Base-by-base conservation (phyloP, 2,329 filamentous ascomycete species). In the Pseudogymnoascus sp. region DNA sequence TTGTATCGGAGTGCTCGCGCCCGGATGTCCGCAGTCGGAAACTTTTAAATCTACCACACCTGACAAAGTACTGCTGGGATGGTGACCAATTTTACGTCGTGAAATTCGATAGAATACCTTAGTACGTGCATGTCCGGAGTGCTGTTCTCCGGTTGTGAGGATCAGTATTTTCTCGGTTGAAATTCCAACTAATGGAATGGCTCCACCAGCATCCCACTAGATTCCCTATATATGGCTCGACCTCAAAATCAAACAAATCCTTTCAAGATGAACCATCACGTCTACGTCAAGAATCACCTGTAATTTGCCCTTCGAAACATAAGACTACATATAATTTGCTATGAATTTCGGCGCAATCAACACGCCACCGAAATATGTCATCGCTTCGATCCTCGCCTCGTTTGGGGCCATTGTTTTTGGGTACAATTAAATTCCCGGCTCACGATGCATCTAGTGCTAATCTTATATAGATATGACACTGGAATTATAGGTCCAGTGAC, bases 401-500 rank as follows among this genome's bases (percentile, higher is more conserved):
- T 41, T 72, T 28, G 71, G 69, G 8, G 72, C 70, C 2, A 54
- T 66, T 19, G 54, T 72, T 16, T 72, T 73, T 62, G 71, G 72
- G 69, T 72, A 68, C 25, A 64, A 65, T 11, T 11, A 23, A 34
- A 57, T 23, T 23, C 16, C 13, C 39, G 14, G 23, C 14, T 25
- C 25, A 31, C 41, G 25, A 34, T 21, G 31, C n/a, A 21, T 14
- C 16, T 60, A 25, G 21, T 41, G 28, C 57, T 34, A 45, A 43
- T 28, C 10, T 25, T 10, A 31, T 11, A 39, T 57, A 43, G 21
- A 64, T 21, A 14, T 62, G 81, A 83, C 63, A 83, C 81, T 3
- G 80, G 81, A 1, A 78, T 76, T 19, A 81, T 83, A 41, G 81
- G 80, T 0, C 79, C 81, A 6, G 74, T 83, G 0, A 83, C 81